phyloP scores from a whole-genome alignment of 306 rosid genomes.

The Vachellia pachyceras region DNA sequence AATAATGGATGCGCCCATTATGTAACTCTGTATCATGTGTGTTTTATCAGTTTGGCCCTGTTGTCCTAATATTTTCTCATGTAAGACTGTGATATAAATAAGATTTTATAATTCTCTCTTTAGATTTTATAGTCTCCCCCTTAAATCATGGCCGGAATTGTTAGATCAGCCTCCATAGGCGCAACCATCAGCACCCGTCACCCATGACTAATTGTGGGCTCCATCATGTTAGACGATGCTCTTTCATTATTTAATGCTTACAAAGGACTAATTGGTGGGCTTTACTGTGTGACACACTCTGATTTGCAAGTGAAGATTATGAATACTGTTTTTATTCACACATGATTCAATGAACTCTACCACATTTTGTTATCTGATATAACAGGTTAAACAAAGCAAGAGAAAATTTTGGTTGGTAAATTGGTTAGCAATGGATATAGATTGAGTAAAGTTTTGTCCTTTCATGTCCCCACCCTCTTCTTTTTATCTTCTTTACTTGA shows the following conservation, averaged over 20 bases:
- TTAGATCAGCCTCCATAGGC: background rate
- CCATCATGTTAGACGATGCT: background rate
- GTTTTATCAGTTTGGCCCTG: constrained; percentile 29
- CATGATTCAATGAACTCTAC: background rate
- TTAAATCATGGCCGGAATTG: background rate
- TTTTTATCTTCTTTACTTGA: background rate
- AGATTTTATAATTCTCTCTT: constrained; percentile 25
- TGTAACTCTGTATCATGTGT: constrained; percentile 27
- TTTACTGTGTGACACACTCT: background rate
- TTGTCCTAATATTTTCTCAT: constrained; percentile 27
- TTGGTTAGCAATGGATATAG: constrained; percentile 15
- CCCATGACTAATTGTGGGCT: background rate
- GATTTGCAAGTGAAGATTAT: background rate
- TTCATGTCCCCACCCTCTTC: background rate
- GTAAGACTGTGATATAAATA: constrained; percentile 57
- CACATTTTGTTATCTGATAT: background rate
- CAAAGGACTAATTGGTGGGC: background rate
- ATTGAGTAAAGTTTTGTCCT: constrained; percentile 32
- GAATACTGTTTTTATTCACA: background rate
- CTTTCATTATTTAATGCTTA: background rate
- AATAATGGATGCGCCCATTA: constrained; percentile 42
- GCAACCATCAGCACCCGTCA: background rate
- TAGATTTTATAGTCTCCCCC: background rate
- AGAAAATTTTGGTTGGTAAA: background rate
- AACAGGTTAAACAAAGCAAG: background rate